Percentiles rank a stretch among this genome's conserved stretches.
Evolutionary conservation across 164 flowering plant genomes (phyloP).

Genomic region (Vitis rotundifolia): DNA sequence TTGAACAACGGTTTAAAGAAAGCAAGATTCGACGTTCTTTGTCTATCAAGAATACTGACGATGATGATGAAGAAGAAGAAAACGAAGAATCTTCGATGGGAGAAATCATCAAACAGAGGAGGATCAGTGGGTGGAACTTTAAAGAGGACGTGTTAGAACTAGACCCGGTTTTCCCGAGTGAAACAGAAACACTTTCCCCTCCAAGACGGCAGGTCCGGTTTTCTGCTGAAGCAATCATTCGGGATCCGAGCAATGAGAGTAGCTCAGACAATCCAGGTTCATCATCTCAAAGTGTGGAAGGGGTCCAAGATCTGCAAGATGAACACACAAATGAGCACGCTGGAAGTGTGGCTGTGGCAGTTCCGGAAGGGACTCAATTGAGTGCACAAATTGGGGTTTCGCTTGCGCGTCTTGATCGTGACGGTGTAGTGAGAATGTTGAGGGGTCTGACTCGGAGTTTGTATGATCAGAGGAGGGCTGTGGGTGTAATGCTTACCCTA

Average conservation of each 20-base stretch:
- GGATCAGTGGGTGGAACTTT: slow-evolving; percentile 93
- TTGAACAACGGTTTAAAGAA: slow-evolving; percentile 56
- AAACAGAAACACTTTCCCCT: too few species aligned
- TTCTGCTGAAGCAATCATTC: slow-evolving; percentile 10
- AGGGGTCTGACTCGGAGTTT: slow-evolving; percentile 43
- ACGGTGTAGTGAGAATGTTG: slow-evolving; percentile 27
- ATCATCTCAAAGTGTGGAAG: too few species aligned
- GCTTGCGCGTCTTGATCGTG: slow-evolving; percentile 11
- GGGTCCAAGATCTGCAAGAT: too few species aligned
- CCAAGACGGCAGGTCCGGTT: slow-evolving; percentile 11
- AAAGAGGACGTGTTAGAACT: slow-evolving; percentile 59
- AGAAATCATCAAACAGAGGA: slow-evolving; percentile 41
- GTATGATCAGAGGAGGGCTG: slow-evolving; percentile 42
- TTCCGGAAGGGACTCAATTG: not conserved
- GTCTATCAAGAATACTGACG: slow-evolving; percentile 9
- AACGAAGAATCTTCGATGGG: slow-evolving; percentile 20
- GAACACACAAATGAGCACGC: too few species aligned
- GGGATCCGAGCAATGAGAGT: not conserved
- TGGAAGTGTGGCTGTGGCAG: too few species aligned
- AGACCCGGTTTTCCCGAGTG: slow-evolving; percentile 59
- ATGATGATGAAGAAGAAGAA: slow-evolving; percentile 30
- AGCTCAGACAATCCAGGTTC: too few species aligned
- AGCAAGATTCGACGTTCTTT: slow-evolving; percentile 6
- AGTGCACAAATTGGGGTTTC: not conserved
- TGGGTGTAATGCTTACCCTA: slow-evolving; percentile 27